Percentiles rank a stretch among this genome's conserved stretches.
Evolutionary conservation across 257 asterid genomes (phyloP).

Genomic region (Solanum acaule): DNA sequence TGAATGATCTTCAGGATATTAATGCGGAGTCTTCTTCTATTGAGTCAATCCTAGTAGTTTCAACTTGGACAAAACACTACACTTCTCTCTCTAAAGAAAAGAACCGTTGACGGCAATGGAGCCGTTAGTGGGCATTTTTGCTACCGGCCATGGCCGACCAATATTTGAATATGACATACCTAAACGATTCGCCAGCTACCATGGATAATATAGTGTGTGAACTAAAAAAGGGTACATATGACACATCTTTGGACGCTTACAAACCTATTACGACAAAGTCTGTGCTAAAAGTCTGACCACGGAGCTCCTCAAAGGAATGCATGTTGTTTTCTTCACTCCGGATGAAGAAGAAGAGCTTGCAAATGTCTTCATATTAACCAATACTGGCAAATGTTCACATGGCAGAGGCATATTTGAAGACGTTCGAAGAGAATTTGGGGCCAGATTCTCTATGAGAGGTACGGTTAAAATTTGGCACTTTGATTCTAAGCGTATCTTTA

Average conservation of each 20-base stretch:
- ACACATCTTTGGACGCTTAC: too few species aligned
- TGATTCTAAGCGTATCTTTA: neutral
- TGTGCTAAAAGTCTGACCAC: too few species aligned
- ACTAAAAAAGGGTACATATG: neutral
- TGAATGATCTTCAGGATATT: neutral
- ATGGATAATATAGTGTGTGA: neutral
- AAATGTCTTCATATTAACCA: neutral
- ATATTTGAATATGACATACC: neutral
- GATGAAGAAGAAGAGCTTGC: neutral
- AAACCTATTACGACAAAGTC: too few species aligned
- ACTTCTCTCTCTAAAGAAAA: neutral
- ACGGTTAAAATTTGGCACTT: neutral
- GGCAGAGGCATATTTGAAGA: neutral
- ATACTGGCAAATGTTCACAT: neutral
- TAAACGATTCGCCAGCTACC: neutral
- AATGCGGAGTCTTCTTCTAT: neutral
- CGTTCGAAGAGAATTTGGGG: neutral
- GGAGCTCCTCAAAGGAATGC: too few species aligned
- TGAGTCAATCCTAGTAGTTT: neutral
- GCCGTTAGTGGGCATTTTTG: neutral
- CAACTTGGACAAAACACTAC: neutral
- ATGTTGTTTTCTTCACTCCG: too few species aligned
- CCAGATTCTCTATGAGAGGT: neutral
- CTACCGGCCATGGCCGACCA: neutral
- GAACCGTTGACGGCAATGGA: neutral